phyloP scores from a whole-genome alignment of 106 monocot genomes.

The Dioscorea zingiberensis region DNA sequence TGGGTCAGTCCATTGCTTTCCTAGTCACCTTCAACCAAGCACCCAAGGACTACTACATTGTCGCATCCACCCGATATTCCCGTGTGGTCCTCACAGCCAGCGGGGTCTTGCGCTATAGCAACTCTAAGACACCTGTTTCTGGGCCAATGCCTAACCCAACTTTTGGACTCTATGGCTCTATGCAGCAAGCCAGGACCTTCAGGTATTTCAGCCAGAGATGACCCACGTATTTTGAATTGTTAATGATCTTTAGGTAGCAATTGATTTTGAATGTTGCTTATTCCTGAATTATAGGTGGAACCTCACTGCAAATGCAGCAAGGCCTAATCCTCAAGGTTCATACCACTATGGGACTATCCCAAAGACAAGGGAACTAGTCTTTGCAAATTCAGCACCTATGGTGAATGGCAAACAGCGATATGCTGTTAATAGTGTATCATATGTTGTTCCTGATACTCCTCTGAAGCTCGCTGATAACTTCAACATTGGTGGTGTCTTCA shows the following conservation, averaged over 20 bases:
- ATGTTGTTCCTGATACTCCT: slow-evolving; percentile 29
- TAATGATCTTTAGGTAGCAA: neutral
- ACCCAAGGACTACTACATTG: slow-evolving; percentile 66
- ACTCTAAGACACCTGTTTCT: slow-evolving; percentile 41
- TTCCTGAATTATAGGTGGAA: slow-evolving; percentile 25
- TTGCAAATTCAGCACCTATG: slow-evolving; percentile 24
- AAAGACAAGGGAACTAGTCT: slow-evolving; percentile 13
- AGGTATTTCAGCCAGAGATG: slow-evolving; percentile 18
- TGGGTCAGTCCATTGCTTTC: slow-evolving; percentile 64
- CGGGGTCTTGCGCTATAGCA: slow-evolving; percentile 63
- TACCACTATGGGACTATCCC: slow-evolving; percentile 32
- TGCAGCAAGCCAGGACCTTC: slow-evolving; percentile 72
- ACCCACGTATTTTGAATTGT: neutral
- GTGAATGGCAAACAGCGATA: slow-evolving; percentile 31
- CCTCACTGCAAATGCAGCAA: slow-evolving; percentile 35
- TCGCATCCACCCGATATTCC: slow-evolving; percentile 69
- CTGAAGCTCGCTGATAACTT: slow-evolving; percentile 69
- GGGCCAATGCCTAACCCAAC: slow-evolving; percentile 53
- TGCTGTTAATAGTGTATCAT: slow-evolving; percentile 33
- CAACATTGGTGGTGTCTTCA: slow-evolving; percentile 63
- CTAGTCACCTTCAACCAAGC: slow-evolving; percentile 71
- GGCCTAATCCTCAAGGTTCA: slow-evolving; percentile 47
- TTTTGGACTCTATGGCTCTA: slow-evolving; percentile 29
- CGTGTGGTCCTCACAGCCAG: slow-evolving; percentile 25
- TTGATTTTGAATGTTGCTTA: neutral